A percentile compares a stretch with the other conserved stretches of the same genome.
phyloP scores from a whole-genome alignment of 2,329 filamentous ascomycete genomes.

The Sporothrix pseudoabietina region DNA sequence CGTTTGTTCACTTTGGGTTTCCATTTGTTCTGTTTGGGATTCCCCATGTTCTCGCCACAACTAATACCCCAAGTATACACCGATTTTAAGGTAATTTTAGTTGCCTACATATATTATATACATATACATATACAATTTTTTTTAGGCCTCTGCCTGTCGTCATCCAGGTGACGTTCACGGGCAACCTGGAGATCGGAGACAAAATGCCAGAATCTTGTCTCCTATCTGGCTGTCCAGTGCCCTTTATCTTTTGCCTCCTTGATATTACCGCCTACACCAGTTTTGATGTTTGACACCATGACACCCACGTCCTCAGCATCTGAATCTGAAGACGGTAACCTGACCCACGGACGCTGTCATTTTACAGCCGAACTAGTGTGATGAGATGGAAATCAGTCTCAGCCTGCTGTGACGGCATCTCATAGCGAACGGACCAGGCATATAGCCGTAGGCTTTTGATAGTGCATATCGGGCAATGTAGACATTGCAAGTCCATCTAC shows the following conservation, averaged over 20 bases:
- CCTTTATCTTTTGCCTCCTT: neutral
- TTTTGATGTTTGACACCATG: neutral
- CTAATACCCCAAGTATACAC: neutral
- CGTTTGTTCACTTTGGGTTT: neutral
- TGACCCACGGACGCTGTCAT: conserved; percentile 10
- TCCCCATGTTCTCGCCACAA: neutral
- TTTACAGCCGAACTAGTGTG: neutral
- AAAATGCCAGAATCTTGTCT: neutral
- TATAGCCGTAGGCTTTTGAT: neutral
- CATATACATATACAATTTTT: too few relatives aligned
- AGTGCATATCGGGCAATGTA: neutral
- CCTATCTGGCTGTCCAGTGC: neutral
- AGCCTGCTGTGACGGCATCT: neutral
- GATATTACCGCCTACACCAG: neutral
- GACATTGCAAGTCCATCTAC: neutral
- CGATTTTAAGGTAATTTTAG: neutral
- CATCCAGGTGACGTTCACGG: conserved; percentile 13
- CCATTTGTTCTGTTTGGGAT: neutral
- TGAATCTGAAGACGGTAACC: neutral
- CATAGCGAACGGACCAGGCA: neutral
- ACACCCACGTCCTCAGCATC: neutral
- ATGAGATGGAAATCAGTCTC: neutral
- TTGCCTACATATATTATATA: neutral
- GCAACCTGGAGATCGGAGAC: neutral
- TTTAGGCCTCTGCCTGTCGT: conserved; percentile 24